These are phyloP conservation scores for Corylus avellana DNA, from an alignment of 306 rosid species.

Conservation along the genomic window DNA sequence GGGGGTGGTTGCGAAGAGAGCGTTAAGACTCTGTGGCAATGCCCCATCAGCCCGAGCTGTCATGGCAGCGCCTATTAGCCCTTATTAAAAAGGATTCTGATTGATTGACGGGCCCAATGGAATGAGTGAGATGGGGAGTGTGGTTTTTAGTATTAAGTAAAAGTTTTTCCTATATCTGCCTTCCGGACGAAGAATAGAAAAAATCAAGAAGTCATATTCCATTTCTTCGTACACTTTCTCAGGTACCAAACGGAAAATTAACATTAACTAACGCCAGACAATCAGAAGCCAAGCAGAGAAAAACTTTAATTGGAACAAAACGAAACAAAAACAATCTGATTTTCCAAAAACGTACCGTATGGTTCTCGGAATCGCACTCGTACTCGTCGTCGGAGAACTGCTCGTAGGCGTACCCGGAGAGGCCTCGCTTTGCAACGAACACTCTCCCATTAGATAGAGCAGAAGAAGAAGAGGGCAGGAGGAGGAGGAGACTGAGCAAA, in stretches of 20 bases:
- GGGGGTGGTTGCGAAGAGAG: too few relatives aligned
- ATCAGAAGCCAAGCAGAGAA: not conserved
- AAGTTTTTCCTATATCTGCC: not conserved
- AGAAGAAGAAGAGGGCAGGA: constrained; percentile 28
- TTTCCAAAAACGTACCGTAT: constrained; percentile 38
- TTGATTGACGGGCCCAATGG: too few relatives aligned
- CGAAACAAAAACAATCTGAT: not conserved
- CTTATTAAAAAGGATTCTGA: too few relatives aligned
- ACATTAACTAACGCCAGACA: not conserved
- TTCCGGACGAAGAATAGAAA: not conserved
- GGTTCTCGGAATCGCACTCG: constrained; percentile 66
- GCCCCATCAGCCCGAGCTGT: too few relatives aligned
- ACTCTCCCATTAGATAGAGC: constrained; percentile 24
- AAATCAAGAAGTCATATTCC: not conserved
- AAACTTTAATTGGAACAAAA: not conserved
- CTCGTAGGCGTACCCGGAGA: constrained; percentile 59
- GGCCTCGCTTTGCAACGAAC: constrained; percentile 38
- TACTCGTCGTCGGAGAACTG: constrained; percentile 95
- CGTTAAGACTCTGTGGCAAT: too few relatives aligned
- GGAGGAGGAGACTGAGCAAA: constrained; percentile 22
- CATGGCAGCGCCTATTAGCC: too few relatives aligned
- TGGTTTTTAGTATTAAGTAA: not conserved
- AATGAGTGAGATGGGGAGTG: too few relatives aligned
- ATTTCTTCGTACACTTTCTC: not conserved
- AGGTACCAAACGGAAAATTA: not conserved